Conservation (phyloP, 257 asterid species). For the Solanum dulcamara region DNA sequence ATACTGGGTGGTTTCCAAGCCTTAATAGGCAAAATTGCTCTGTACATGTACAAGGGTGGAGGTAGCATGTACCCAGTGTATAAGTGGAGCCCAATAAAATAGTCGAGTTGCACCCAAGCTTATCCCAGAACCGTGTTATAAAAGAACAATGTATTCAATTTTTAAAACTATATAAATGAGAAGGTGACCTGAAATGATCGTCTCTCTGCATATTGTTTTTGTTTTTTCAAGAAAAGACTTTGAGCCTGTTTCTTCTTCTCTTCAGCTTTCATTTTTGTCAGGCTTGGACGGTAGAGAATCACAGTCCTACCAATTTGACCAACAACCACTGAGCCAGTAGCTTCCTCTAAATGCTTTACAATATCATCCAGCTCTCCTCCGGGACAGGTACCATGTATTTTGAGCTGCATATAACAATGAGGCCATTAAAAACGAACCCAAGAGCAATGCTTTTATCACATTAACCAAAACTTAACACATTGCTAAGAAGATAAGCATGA, state of each 20-base stretch:
- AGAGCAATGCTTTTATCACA: not conserved
- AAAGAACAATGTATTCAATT: not conserved
- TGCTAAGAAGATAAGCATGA: not conserved
- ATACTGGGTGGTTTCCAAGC: not conserved
- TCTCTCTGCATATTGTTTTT: not conserved
- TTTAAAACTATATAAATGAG: not conserved
- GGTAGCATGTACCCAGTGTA: not conserved
- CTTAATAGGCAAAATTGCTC: not conserved
- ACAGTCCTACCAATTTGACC: slow-evolving; percentile 83
- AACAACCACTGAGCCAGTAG: slow-evolving; percentile 62
- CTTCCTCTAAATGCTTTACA: slow-evolving; percentile 53
- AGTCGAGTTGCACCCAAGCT: not conserved
- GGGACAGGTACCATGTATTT: slow-evolving; percentile 70
- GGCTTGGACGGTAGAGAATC: slow-evolving; percentile 85
- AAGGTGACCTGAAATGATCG: slow-evolving; percentile 33
- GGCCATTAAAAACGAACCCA: not conserved
- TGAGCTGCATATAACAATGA: slow-evolving; percentile 34
- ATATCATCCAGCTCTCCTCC: slow-evolving; percentile 65
- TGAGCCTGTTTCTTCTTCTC: slow-evolving; percentile 60
- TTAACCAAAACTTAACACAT: too few species aligned
- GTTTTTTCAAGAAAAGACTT: slow-evolving; percentile 22
- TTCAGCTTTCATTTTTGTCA: slow-evolving; percentile 64
- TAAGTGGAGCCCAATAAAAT: not conserved
- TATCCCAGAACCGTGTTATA: not conserved
- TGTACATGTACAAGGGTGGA: not conserved